Base-by-base conservation (phyloP, 441 rosid genomes). In the Gossypium davidsonii region DNA sequence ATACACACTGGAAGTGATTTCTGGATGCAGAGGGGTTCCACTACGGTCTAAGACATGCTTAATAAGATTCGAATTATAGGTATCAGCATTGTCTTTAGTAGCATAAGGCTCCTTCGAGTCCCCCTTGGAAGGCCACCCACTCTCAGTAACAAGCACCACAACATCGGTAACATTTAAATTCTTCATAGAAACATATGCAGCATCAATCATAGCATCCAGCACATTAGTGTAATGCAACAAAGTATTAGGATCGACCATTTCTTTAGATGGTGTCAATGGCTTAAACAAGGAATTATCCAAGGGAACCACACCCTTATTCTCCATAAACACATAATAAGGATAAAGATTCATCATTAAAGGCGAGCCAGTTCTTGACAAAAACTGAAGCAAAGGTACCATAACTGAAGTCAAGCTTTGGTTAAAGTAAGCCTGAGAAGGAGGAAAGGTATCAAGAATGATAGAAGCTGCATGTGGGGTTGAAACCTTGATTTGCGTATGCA, bases 171-270 rank as follows among this genome's bases (percentile, higher is more conserved):
- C 75, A 74, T 95, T 95, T 73, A 95, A 77, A 73, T 91, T 91
- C 84, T 90, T 91, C 98, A 95, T 93, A 0, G 99, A 91, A 44
- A 90, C 90, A 74, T 90, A 93, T 0, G 95, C 91, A 61, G 99
- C 94, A 73, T 95, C 99, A 11, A 95, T 82, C 99, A 92, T 88
- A 15, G 98, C 99, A 76, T 93, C 97, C 39, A 95, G 85, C 10
- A 93, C 98, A 73, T 91, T 95, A 9, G 96, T 91, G 85, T 95
- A 95, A 82, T 93, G 99, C 77, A 95, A 76, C 87, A 95, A 76
- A 74, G 99, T 93, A 71, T 93, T 93, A 2, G 99, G 96, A 77
- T 95, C 99, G 72, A 95, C 98, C 97, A 93, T 93, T 73, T 95
- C 98, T 60, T 93, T 93, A 39, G 90, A 79, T 0, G 99, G 98